Percentiles rank a stretch among this genome's conserved stretches.
Conservation (phyloP, 176 grass and related monocot genomes). For the Rhipidocladum racemiflorum region DNA sequence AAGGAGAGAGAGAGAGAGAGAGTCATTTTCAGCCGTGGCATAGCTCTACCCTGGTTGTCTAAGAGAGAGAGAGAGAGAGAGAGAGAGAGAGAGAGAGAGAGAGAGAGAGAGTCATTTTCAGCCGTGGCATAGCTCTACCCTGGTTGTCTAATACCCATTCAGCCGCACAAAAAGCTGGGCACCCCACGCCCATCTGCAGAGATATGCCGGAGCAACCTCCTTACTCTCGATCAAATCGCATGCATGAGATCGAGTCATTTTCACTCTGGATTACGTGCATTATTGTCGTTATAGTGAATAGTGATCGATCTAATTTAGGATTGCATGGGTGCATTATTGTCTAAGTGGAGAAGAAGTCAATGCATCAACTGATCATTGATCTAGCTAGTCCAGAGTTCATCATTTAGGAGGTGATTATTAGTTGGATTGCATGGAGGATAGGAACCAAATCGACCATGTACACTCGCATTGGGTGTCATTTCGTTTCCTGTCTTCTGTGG, state of each 20-base stretch:
- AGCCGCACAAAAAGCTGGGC: conserved; percentile 20
- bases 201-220: not conserved
- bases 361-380: not conserved
- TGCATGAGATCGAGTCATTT: not conserved
- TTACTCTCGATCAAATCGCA: not conserved
- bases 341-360: conserved; percentile 10
- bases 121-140: not conserved
- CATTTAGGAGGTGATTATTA: conserved; percentile 16
- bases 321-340: not conserved
- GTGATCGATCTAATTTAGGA: not conserved
- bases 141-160: conserved; percentile 34
- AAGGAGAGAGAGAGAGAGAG: no score
- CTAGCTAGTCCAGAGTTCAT: conserved; percentile 31
- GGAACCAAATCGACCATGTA: conserved; percentile 7
- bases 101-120: no score
- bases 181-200: conserved; percentile 37
- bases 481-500: not conserved
- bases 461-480: not conserved
- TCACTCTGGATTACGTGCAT: not conserved
- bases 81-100: no score
- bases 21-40: not conserved
- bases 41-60: conserved; percentile 19
- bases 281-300: not conserved
- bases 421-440: not conserved
- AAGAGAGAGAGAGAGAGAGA: no score